These are phyloP conservation scores for Pythium rhizo-oryzae DNA, from an alignment of 352 stramenopile genomes.

Conservation along the genomic window DNA sequence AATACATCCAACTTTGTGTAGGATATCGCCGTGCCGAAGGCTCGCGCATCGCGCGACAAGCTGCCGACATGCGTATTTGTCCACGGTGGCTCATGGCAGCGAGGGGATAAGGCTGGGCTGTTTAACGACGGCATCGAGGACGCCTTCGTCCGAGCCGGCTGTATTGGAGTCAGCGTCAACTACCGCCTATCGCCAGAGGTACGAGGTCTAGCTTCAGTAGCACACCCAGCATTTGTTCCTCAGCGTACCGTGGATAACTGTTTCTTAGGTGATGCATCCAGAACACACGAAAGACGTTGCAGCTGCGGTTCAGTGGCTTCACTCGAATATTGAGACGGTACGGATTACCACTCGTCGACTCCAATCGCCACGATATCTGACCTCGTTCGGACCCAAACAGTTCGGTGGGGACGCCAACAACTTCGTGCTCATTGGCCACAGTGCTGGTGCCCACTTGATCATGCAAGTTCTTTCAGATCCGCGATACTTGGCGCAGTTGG, in stretches of 20 bases:
- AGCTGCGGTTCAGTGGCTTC: slow-evolving; percentile 61
- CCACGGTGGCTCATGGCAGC: slow-evolving; percentile 84
- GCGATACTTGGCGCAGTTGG: slow-evolving; percentile 43
- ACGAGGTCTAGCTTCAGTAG: neutral
- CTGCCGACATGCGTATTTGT: slow-evolving; percentile 80
- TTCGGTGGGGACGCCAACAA: slow-evolving; percentile 70
- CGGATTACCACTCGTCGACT: neutral
- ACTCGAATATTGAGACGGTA: slow-evolving; percentile 72
- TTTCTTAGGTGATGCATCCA: slow-evolving; percentile 48
- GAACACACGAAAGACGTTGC: slow-evolving; percentile 70
- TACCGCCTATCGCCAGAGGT: slow-evolving; percentile 84
- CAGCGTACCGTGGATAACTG: neutral
- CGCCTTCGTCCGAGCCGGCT: slow-evolving; percentile 56
- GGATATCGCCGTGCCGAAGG: slow-evolving; percentile 66
- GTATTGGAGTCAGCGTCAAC: slow-evolving; percentile 72
- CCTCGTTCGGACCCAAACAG: slow-evolving; percentile 26
- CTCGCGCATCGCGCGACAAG: slow-evolving; percentile 30
- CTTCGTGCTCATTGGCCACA: slow-evolving; percentile 73
- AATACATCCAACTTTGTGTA: slow-evolving; percentile 10
- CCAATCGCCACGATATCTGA: neutral
- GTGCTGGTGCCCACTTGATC: slow-evolving; percentile 75
- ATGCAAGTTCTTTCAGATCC: slow-evolving; percentile 71
- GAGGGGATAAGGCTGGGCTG: slow-evolving; percentile 70
- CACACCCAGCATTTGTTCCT: neutral
- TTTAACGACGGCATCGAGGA: slow-evolving; percentile 70